Percentiles rank a stretch among this genome's conserved stretches.
Evolutionary conservation across 2,329 filamentous ascomycete species (phyloP).

Genomic region (Colletotrichum incanum): DNA sequence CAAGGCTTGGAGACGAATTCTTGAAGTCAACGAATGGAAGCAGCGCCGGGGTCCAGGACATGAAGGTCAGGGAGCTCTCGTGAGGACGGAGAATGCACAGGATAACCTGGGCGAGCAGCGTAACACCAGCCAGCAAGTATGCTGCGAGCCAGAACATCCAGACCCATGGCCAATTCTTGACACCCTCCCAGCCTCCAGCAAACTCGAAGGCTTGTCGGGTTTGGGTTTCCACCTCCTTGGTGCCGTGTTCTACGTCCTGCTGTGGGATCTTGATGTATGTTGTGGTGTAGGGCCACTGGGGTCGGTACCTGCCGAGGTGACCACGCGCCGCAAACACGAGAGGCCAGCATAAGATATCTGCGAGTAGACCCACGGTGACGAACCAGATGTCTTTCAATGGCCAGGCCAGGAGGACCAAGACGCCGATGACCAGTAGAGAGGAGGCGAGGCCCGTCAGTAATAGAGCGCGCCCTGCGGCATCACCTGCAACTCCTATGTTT

Average conservation of each 20-base stretch:
- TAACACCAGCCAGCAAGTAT: not conserved
- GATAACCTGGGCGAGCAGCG: not conserved
- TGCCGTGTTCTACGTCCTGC: not conserved
- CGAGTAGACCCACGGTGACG: not conserved
- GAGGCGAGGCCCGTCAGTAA: constrained; percentile 52
- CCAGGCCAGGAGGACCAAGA: not conserved
- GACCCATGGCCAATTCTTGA: not conserved
- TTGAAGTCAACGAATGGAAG: constrained; percentile 54
- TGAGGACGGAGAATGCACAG: constrained; percentile 47
- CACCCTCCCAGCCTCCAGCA: not conserved
- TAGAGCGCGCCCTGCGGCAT: constrained; percentile 50
- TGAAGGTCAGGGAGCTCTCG: constrained; percentile 52
- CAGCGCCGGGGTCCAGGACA: constrained; percentile 54
- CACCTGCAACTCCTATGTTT: constrained; percentile 51
- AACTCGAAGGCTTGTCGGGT: not conserved
- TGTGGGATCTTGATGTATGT: not conserved
- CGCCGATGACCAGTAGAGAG: constrained; percentile 39
- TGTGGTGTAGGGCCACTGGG: not conserved
- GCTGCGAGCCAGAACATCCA: not conserved
- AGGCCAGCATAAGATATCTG: constrained; percentile 1
- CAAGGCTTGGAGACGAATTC: constrained; percentile 48
- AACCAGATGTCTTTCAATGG: not conserved
- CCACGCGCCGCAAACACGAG: not conserved
- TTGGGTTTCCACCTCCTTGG: not conserved
- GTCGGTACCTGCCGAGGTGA: not conserved